Evolutionary conservation across 2,329 filamentous ascomycete genomes (phyloP).

Genomic region (Thielaviopsis ethacetica): DNA sequence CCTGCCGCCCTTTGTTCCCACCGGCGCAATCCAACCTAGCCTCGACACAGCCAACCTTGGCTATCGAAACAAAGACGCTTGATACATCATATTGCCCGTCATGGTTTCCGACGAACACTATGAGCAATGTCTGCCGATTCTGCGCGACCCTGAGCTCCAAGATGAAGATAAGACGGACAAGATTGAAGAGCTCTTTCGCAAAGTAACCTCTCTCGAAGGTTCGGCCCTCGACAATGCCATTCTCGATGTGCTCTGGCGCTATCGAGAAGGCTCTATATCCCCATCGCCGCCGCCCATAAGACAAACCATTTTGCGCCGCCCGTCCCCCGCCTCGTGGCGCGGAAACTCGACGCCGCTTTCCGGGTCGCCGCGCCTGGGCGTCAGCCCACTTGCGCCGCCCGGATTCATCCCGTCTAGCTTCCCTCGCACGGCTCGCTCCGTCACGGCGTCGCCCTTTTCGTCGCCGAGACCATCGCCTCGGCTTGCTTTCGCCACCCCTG

Average conservation of each 20-base stretch:
- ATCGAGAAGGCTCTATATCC: conserved; percentile 49
- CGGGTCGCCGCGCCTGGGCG: conserved; percentile 65
- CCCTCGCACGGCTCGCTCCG: conserved; percentile 57
- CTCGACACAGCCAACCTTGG: background rate
- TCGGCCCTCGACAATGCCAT: conserved; percentile 75
- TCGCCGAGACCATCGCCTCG: conserved; percentile 87
- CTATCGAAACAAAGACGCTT: background rate
- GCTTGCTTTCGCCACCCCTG: conserved; percentile 74
- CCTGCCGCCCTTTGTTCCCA: background rate
- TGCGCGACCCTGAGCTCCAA: conserved; percentile 66
- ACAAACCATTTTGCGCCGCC: conserved; percentile 75
- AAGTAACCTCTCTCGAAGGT: conserved; percentile 60
- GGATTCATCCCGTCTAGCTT: conserved; percentile 70
- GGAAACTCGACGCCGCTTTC: conserved; percentile 62
- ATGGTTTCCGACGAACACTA: conserved; percentile 93
- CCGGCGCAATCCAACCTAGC: background rate
- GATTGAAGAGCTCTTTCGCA: conserved; percentile 70
- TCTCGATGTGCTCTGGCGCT: conserved; percentile 79
- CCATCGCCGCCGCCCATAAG: conserved; percentile 72
- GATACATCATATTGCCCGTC: conserved; percentile 16
- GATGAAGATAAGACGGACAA: conserved; percentile 93
- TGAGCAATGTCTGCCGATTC: conserved; percentile 75
- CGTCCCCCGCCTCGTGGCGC: conserved; percentile 91
- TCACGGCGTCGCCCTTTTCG: conserved; percentile 74
- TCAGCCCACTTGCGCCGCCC: conserved; percentile 69